A percentile compares a stretch with the other conserved stretches of the same genome.
Evolutionary conservation across 768 basidiomycete species (phyloP).

Genomic region (Clitopilus hobsonii): DNA sequence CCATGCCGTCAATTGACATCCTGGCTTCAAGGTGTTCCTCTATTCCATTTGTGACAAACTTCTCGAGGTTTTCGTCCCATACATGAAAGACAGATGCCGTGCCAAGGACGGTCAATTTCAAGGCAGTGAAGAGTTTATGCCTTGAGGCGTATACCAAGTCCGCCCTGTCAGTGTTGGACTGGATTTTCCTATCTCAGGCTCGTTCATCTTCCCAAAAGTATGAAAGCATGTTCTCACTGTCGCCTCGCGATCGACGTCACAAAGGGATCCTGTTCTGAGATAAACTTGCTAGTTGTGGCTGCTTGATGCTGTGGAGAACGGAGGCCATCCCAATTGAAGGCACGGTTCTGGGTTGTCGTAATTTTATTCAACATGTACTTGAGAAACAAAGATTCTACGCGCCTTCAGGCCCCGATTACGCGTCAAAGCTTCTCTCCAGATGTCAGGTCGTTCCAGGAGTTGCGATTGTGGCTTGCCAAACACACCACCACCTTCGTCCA

Average conservation of each 20-base stretch:
- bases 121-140: constrained; percentile 43
- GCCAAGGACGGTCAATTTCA: constrained; percentile 59
- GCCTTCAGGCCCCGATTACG: constrained; percentile 19
- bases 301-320: constrained; percentile 25
- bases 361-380: neutral
- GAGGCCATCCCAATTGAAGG: constrained; percentile 63
- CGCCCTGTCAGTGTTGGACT: constrained; percentile 31
- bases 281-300: constrained; percentile 45
- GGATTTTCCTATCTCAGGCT: constrained; percentile 43
- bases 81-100: constrained; percentile 60
- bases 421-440: constrained; percentile 17
- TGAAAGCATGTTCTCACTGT: constrained; percentile 36
- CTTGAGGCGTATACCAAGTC: constrained; percentile 38
- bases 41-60: constrained; percentile 46
- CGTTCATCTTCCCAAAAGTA: constrained; percentile 1
- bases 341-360: constrained; percentile 32
- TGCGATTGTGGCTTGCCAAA: neutral
- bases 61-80: constrained; percentile 56
- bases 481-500: constrained; percentile 12
- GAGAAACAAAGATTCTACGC: constrained; percentile 1
- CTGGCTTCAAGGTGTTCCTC: constrained; percentile 25
- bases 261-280: constrained; percentile 60
- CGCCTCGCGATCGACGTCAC: constrained; percentile 55
- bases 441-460: neutral
- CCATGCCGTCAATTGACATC: constrained; percentile 53